These are phyloP conservation scores for Elsinoe batatas DNA, from an alignment of 2,329 filamentous ascomycete genomes.

Conservation along the genomic window DNA sequence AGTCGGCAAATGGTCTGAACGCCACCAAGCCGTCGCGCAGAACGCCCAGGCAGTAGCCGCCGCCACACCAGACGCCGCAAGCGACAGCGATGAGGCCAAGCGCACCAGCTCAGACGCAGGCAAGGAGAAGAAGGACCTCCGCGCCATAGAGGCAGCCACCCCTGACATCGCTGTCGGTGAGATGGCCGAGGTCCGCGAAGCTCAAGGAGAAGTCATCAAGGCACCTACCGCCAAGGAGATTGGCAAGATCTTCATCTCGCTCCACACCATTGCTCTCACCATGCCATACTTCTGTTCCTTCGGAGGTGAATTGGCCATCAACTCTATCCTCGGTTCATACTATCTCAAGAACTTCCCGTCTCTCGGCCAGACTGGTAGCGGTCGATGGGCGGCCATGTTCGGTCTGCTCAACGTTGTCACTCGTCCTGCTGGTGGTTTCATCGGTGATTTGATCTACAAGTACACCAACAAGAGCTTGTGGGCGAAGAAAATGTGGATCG, in stretches of 20 bases:
- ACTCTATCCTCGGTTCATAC: slow-evolving; percentile 47
- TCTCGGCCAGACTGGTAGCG: slow-evolving; percentile 44
- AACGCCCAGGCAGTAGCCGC: slow-evolving; percentile 39
- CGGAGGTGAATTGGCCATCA: slow-evolving; percentile 47
- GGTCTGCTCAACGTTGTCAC: slow-evolving; percentile 59
- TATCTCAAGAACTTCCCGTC: slow-evolving; percentile 45
- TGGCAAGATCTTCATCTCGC: slow-evolving; percentile 50
- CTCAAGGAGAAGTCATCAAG: slow-evolving; percentile 47
- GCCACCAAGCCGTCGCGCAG: slow-evolving; percentile 43
- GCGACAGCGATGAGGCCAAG: slow-evolving; percentile 16
- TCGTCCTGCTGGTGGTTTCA: slow-evolving; percentile 53
- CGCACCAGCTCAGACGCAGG: slow-evolving; percentile 28
- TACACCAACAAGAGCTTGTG: slow-evolving; percentile 40
- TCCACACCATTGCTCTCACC: slow-evolving; percentile 40
- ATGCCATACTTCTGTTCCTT: slow-evolving; percentile 47
- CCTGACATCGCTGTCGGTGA: slow-evolving; percentile 18
- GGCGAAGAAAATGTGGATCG: slow-evolving; percentile 51
- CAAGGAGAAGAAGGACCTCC: slow-evolving; percentile 23
- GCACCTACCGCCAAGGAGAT: slow-evolving; percentile 51
- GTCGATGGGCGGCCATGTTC: slow-evolving; percentile 57
- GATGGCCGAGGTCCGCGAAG: slow-evolving; percentile 43
- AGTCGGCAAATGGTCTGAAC: slow-evolving; percentile 65
- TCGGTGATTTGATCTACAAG: slow-evolving; percentile 46
- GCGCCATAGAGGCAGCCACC: neutral
- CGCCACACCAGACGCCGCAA: slow-evolving; percentile 36